Evolutionary conservation across 2,329 filamentous ascomycete genomes (phyloP).

Genomic region (Coleophoma eucalyptorum): DNA sequence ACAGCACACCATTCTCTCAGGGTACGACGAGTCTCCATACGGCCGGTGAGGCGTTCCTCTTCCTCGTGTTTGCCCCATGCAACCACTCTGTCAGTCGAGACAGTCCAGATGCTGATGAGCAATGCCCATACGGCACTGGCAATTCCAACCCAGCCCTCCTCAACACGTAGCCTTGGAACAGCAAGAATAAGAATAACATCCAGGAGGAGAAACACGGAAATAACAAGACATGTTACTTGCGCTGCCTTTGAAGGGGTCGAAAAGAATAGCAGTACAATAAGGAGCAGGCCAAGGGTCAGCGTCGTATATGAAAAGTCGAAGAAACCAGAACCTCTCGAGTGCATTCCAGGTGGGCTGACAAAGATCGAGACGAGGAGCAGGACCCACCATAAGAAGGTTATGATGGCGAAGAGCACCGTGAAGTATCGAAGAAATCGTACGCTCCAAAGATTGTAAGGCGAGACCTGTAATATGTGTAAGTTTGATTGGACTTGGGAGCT

Average conservation of each 20-base stretch:
- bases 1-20: slow-evolving; percentile 83
- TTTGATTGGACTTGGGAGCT: background rate
- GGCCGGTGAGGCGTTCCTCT: slow-evolving; percentile 86
- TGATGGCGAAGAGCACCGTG: slow-evolving; percentile 68
- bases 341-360: slow-evolving; percentile 81
- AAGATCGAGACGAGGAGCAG: slow-evolving; percentile 86
- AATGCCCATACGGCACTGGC: slow-evolving; percentile 80
- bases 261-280: slow-evolving; percentile 83
- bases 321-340: slow-evolving; percentile 88
- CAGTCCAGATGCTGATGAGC: slow-evolving; percentile 73
- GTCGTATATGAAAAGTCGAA: slow-evolving; percentile 82
- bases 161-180: slow-evolving; percentile 69
- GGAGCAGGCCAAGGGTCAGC: slow-evolving; percentile 70
- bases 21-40: slow-evolving; percentile 79
- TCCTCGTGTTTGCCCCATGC: slow-evolving; percentile 91
- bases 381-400: slow-evolving; percentile 91
- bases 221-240: slow-evolving; percentile 66
- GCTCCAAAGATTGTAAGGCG: slow-evolving; percentile 92
- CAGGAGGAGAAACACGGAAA: slow-evolving; percentile 64
- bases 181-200: slow-evolving; percentile 77
- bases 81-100: slow-evolving; percentile 77
- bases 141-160: slow-evolving; percentile 92
- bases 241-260: slow-evolving; percentile 76
- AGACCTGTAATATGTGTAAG: slow-evolving; percentile 42
- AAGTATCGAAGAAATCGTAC: slow-evolving; percentile 77